Conservation (phyloP, 345 rosid genomes). For the Crucihimalaya himalaica region DNA sequence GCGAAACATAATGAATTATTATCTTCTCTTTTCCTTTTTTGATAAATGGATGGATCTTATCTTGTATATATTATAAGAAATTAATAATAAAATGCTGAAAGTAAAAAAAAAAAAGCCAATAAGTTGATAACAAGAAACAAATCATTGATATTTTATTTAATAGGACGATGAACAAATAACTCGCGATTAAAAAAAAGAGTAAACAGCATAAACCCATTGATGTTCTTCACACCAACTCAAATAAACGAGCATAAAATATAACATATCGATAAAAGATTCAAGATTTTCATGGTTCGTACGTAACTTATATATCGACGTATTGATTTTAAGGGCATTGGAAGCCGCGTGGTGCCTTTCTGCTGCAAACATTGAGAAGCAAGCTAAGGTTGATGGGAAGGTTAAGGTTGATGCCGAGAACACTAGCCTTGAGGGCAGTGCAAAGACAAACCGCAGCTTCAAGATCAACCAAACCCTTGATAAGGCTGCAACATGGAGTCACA, state of each 20-base stretch:
- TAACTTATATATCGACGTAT: not conserved
- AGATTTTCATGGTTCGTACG: not conserved
- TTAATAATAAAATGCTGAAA: not conserved
- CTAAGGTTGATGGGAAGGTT: conserved; percentile 48
- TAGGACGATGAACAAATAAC: conserved; percentile 20
- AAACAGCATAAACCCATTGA: conserved; percentile 25
- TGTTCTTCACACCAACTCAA: conserved; percentile 5
- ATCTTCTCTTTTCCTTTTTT: not conserved
- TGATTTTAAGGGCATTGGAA: conserved; percentile 47
- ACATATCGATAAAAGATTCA: conserved; percentile 7
- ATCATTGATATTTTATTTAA: conserved; percentile 22
- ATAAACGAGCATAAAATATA: conserved; percentile 4
- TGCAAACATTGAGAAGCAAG: conserved; percentile 50
- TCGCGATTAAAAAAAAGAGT: not conserved
- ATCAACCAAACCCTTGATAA: conserved; percentile 47
- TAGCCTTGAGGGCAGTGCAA: conserved; percentile 55
- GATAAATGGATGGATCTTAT: not conserved
- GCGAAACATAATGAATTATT: not conserved
- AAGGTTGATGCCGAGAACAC: conserved; percentile 51
- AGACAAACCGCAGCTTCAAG: conserved; percentile 62
- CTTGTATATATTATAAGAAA: not conserved
- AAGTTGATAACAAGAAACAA: not conserved
- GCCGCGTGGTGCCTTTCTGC: conserved; percentile 38
- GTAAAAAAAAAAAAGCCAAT: not conserved
- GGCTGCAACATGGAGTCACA: conserved; percentile 45